phyloP scores from a whole-genome alignment of 2,329 filamentous ascomycete species.

The Acrodontium crateriforme region DNA sequence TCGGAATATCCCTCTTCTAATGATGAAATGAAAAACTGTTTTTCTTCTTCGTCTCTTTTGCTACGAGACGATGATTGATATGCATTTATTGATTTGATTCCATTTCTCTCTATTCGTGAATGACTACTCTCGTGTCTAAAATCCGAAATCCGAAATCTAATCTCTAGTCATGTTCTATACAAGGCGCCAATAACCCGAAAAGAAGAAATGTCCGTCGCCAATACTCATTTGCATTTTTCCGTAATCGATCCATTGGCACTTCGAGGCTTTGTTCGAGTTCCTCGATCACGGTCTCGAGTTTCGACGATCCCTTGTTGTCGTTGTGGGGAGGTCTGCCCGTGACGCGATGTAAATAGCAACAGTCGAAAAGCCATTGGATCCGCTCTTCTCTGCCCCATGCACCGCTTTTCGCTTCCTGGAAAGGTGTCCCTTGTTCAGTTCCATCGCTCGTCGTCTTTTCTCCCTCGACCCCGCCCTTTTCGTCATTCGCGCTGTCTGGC shows the following conservation, averaged over 20 bases:
- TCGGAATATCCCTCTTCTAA: no score
- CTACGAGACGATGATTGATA: no score
- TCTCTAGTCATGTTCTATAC: no score
- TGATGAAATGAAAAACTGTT: no score
- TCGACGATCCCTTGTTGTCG: not conserved
- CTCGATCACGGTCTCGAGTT: constrained; percentile 15
- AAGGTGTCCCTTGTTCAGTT: not conserved
- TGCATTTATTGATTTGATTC: no score
- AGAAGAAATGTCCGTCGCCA: constrained; percentile 71
- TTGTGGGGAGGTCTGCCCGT: no score
- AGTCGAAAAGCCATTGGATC: constrained; percentile 30
- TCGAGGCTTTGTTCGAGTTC: constrained; percentile 36
- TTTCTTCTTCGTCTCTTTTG: no score
- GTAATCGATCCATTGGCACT: constrained; percentile 39
- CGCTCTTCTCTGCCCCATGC: constrained; percentile 6
- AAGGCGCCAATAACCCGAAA: constrained; percentile 66
- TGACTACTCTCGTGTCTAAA: no score
- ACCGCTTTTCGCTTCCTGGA: not conserved
- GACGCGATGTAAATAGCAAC: constrained; percentile 27
- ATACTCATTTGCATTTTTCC: constrained; percentile 56
- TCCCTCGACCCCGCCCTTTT: not conserved
- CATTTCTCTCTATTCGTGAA: no score
- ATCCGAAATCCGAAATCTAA: no score
- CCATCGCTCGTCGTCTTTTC: not conserved
- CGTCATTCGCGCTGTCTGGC: constrained; percentile 1